Conservation (phyloP, 192 early-diverging fungal species). For the Entomortierella parvispora region DNA sequence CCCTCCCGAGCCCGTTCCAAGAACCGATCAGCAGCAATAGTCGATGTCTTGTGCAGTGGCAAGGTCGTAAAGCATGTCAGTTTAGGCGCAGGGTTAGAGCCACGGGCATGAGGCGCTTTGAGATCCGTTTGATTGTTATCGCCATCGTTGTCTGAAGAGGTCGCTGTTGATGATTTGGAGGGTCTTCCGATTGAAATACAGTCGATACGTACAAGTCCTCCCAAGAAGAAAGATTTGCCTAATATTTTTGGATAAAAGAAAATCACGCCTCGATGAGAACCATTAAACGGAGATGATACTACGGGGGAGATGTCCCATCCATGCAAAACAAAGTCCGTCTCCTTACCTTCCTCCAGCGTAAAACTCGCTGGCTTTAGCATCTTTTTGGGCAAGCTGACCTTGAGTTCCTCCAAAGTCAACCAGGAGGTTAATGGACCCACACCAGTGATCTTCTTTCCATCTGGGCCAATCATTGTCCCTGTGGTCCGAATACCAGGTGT, state of each 20-base stretch:
- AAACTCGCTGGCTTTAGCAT: slow-evolving; percentile 43
- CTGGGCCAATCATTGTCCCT: too few relatives aligned
- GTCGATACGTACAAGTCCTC: slow-evolving; percentile 49
- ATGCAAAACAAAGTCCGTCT: too few relatives aligned
- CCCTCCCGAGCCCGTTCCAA: slow-evolving; percentile 11
- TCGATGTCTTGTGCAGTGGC: slow-evolving; percentile 47
- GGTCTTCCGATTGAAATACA: slow-evolving; percentile 37
- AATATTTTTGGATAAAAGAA: neutral
- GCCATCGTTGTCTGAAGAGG: neutral
- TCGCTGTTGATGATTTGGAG: neutral
- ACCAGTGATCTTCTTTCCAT: neutral
- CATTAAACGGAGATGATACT: too few relatives aligned
- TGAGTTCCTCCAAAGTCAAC: slow-evolving; percentile 43
- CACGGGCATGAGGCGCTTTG: slow-evolving; percentile 2
- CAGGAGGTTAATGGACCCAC: slow-evolving; percentile 24
- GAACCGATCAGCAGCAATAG: slow-evolving; percentile 19
- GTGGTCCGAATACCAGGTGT: slow-evolving; percentile 37
- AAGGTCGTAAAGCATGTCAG: slow-evolving; percentile 36
- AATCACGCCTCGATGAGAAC: too few relatives aligned
- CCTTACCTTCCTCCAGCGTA: slow-evolving; percentile 44
- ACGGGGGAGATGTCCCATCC: too few relatives aligned
- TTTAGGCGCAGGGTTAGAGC: slow-evolving; percentile 39
- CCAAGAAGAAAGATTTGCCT: slow-evolving; percentile 51
- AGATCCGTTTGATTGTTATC: neutral
- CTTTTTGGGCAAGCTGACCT: slow-evolving; percentile 39